A percentile compares a stretch with the other conserved stretches of the same genome.
phyloP scores from a whole-genome alignment of 2,329 filamentous ascomycete genomes.

The Diaporthe amygdali region DNA sequence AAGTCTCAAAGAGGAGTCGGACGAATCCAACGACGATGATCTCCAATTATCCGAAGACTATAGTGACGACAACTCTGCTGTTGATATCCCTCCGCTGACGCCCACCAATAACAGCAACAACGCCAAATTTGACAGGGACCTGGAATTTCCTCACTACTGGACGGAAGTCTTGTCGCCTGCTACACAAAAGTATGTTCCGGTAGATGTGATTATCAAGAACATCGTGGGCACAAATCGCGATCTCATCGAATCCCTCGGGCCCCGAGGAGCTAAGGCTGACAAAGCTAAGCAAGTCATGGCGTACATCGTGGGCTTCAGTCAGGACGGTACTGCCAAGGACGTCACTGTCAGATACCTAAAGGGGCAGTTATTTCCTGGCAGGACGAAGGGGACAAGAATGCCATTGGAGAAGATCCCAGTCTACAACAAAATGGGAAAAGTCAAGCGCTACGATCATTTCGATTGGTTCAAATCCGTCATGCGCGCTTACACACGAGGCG shows the following conservation, averaged over 20 bases:
- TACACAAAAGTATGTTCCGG: slow-evolving; percentile 77
- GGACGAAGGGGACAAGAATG: slow-evolving; percentile 85
- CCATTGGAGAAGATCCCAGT: slow-evolving; percentile 81
- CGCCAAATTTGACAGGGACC: slow-evolving; percentile 69
- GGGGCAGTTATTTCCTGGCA: slow-evolving; percentile 80
- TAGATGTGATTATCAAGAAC: slow-evolving; percentile 76
- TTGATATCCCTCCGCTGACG: slow-evolving; percentile 57
- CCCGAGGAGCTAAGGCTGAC: slow-evolving; percentile 82
- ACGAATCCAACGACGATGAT: slow-evolving; percentile 51
- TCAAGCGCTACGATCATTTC: slow-evolving; percentile 76
- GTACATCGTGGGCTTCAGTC: slow-evolving; percentile 83
- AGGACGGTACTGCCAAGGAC: slow-evolving; percentile 90
- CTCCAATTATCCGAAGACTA: slow-evolving; percentile 54
- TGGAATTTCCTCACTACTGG: slow-evolving; percentile 91
- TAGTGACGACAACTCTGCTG: slow-evolving; percentile 63
- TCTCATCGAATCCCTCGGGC: slow-evolving; percentile 76
- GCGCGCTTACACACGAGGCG: slow-evolving; percentile 68
- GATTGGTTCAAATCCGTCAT: slow-evolving; percentile 91
- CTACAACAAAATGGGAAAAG: slow-evolving; percentile 77
- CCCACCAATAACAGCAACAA: slow-evolving; percentile 35
- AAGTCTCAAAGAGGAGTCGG: slow-evolving; percentile 33
- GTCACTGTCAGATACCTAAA: slow-evolving; percentile 91
- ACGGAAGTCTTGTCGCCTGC: slow-evolving; percentile 85
- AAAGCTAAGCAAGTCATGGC: slow-evolving; percentile 88
- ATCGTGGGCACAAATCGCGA: slow-evolving; percentile 75